Evolutionary conservation across 208 protist genomes (phyloP), one percentile per base, ranked within the genome.

Genomic region (Eutreptiella sp.): DNA sequence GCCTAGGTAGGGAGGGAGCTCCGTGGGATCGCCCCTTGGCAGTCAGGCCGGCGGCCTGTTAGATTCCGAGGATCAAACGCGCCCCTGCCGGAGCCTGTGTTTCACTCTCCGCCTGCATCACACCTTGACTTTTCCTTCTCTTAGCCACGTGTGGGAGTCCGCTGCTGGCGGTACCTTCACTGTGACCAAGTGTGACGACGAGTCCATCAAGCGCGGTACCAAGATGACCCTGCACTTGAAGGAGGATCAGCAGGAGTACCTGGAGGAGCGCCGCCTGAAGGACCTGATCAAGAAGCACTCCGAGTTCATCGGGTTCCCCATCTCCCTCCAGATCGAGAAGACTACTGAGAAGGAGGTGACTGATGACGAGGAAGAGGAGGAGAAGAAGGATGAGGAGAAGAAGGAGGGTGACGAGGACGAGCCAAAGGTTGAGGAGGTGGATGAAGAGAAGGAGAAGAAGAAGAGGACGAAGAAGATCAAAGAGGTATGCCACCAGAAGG

Each of bases 221-320:
- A 79, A 81, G 63, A 97, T 99, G 70, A 79, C 80, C 46, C 79
- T 98, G 21, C 85, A 92, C 80, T 66, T 99, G 34, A 99, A 99
- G 90, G 93, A 97, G 53, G 93, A 97, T 68, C 88, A 96, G 73
- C 53, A 75, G 21, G 90, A 97, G 69, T 97, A 93, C 81, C 66
- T 95, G 4, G 90, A 97, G 75, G 91, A 96, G 77, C 76, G 79
- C 46, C 75, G 79, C 46, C 67, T 98, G 41, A 97, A 96, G 81
- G 93, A 98, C 38, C 77, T 98, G 50, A 87, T 98, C 64, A 98
- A 98, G 86, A 98, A 97, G 83, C 93, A 98, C 89, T 97, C 90
- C 58, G 87, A 98, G 80, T 99, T 99, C 86, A 98, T 99, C 73
- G 77, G 83, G 62, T 99, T 97, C 78, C 95, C 97, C 58, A 99